Evolutionary conservation across 192 early-diverging fungal species (phyloP).

Genomic region (Dissophora globulifera): DNA sequence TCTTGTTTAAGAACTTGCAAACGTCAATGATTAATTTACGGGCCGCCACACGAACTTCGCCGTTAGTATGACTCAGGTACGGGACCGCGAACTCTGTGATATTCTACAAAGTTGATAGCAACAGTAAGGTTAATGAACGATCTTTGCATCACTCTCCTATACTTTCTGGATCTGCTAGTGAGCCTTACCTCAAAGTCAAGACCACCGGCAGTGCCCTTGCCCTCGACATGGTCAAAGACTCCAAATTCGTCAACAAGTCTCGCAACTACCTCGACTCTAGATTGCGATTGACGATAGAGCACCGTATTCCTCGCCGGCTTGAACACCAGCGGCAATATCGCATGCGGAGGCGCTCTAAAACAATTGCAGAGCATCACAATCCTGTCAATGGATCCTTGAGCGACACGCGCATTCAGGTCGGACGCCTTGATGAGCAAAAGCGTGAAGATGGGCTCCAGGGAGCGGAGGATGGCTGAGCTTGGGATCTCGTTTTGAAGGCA

Average conservation of each 20-base stretch:
- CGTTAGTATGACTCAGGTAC: conserved; percentile 67
- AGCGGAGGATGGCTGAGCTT: conserved; percentile 50
- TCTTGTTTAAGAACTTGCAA: conserved; percentile 48
- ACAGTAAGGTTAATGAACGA: no score
- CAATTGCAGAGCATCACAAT: conserved; percentile 63
- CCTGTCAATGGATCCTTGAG: conserved; percentile 56
- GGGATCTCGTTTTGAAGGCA: conserved; percentile 62
- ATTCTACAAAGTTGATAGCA: conserved; percentile 23
- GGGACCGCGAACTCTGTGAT: conserved; percentile 66
- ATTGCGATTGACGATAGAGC: conserved; percentile 61
- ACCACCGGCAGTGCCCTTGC: conserved; percentile 50
- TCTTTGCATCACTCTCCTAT: no score
- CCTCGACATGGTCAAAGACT: conserved; percentile 45
- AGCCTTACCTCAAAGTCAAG: conserved; percentile 63
- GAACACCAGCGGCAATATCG: conserved; percentile 63
- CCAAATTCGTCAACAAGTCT: conserved; percentile 59
- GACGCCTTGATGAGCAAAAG: conserved; percentile 62
- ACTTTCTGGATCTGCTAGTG: no score
- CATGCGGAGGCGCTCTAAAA: conserved; percentile 58
- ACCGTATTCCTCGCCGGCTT: conserved; percentile 57
- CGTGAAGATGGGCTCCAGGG: conserved; percentile 61
- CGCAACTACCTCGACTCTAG: conserved; percentile 64
- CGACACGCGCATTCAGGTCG: conserved; percentile 68
- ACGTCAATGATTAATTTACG: conserved; percentile 64
- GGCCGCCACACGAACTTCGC: conserved; percentile 69